These are phyloP conservation scores for Fragaria ananassa DNA, from an alignment of 306 rosid species.

Conservation along the genomic window DNA sequence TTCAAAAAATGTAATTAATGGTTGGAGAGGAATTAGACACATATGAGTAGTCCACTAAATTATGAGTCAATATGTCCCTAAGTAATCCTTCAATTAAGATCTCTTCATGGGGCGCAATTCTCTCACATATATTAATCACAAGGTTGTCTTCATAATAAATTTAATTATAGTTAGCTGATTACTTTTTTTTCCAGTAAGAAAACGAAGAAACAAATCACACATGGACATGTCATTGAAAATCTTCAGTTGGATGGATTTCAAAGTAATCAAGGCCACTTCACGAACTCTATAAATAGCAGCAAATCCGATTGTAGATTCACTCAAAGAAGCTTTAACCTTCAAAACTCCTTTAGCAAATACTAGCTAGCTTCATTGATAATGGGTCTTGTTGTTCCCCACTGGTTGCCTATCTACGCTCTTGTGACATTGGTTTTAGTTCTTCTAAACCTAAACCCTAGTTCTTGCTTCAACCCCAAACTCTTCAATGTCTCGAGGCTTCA, in stretches of 20 bases:
- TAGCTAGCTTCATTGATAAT: neutral
- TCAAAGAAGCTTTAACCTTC: neutral
- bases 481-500: conserved; percentile 30
- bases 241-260: neutral
- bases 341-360: neutral
- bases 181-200: too few relatives aligned
- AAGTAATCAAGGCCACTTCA: neutral
- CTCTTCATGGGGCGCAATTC: neutral
- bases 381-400: conserved; percentile 11
- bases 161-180: neutral
- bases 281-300: conserved; percentile 29
- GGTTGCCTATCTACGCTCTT: conserved; percentile 7
- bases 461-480: conserved; percentile 38
- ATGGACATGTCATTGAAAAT: neutral
- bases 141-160: too few relatives aligned
- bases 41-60: too few relatives aligned
- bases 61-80: too few relatives aligned
- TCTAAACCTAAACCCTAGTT: conserved; percentile 32
- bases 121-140: neutral
- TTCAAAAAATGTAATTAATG: too few relatives aligned
- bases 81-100: neutral
- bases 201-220: conserved; percentile 1
- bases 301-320: neutral
- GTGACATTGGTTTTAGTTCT: conserved; percentile 2
- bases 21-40: too few relatives aligned